phyloP scores from a whole-genome alignment of 345 rosid species.

The Bruguiera gymnorhiza region DNA sequence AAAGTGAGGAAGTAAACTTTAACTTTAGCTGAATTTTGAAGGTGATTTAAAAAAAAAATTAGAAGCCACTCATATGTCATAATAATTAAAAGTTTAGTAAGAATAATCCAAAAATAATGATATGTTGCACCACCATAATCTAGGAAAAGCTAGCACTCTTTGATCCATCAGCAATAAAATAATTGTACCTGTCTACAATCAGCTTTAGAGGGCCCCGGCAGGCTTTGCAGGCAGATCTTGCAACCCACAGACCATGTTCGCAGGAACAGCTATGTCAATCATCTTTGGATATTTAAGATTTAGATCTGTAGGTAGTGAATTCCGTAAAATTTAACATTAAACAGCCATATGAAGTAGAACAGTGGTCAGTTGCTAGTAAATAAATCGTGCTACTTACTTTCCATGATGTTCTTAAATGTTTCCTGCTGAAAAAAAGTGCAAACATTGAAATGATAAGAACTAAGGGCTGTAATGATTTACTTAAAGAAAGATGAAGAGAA shows the following conservation, averaged over 20 bases:
- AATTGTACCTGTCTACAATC: not conserved
- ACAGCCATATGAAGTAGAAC: not conserved
- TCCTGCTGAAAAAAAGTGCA: constrained; percentile 44
- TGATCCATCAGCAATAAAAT: not conserved
- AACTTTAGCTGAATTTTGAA: not conserved
- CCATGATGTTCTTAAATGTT: constrained; percentile 75
- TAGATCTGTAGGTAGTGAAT: constrained; percentile 44
- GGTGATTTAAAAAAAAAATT: not conserved
- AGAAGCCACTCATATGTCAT: not conserved
- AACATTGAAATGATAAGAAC: not conserved
- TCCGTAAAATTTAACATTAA: not conserved
- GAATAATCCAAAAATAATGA: not conserved
- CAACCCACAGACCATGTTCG: constrained; percentile 82
- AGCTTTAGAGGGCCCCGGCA: constrained; percentile 7
- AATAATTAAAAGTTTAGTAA: not conserved
- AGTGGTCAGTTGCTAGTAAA: not conserved
- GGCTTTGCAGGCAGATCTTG: constrained; percentile 49
- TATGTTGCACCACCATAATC: not conserved
- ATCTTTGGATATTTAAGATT: constrained; percentile 82
- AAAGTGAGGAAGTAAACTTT: not conserved
- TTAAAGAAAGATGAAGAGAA: too few species aligned
- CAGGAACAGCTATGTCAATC: constrained; percentile 84
- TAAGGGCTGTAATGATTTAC: not conserved
- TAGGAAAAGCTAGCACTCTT: too few species aligned
- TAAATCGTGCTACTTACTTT: constrained; percentile 46